phyloP scores from a whole-genome alignment of 108 stramenopile genomes.

The Nannochloropsis salina region DNA sequence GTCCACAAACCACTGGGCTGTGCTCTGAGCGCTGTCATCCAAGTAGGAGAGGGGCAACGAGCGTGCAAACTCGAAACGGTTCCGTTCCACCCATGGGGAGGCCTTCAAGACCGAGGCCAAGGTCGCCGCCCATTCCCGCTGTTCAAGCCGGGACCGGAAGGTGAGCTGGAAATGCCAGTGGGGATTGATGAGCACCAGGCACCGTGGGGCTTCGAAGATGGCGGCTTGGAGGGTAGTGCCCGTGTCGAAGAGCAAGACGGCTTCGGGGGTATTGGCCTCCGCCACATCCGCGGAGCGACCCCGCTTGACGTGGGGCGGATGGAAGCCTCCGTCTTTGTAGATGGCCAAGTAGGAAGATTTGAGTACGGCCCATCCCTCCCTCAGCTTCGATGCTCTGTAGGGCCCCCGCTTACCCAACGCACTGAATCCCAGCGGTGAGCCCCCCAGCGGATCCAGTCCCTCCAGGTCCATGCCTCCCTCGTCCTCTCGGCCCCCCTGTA shows the following conservation, averaged over 20 bases:
- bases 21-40: not conserved
- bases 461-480: not conserved
- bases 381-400: not conserved
- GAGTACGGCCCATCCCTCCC: not conserved
- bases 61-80: slow-evolving; percentile 3
- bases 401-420: not conserved
- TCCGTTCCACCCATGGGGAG: not conserved
- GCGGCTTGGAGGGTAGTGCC: not conserved
- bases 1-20: slow-evolving; percentile 12
- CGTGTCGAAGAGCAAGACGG: not conserved
- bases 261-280: not conserved
- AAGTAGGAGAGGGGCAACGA: not conserved
- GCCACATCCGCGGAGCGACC: not conserved
- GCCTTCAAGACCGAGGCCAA: not conserved
- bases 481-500: not conserved
- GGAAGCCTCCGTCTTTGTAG: not conserved
- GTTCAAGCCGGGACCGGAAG: not conserved
- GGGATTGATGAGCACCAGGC: not conserved
- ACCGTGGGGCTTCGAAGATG: not conserved
- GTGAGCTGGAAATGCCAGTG: not conserved
- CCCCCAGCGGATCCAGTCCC: not conserved
- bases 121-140: not conserved
- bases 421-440: not conserved
- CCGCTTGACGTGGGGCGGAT: not conserved
- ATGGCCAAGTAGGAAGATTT: slow-evolving; percentile 16